These are phyloP conservation scores for Anastatica hierochuntica DNA, from an alignment of 345 rosid species.

Conservation along the genomic window DNA sequence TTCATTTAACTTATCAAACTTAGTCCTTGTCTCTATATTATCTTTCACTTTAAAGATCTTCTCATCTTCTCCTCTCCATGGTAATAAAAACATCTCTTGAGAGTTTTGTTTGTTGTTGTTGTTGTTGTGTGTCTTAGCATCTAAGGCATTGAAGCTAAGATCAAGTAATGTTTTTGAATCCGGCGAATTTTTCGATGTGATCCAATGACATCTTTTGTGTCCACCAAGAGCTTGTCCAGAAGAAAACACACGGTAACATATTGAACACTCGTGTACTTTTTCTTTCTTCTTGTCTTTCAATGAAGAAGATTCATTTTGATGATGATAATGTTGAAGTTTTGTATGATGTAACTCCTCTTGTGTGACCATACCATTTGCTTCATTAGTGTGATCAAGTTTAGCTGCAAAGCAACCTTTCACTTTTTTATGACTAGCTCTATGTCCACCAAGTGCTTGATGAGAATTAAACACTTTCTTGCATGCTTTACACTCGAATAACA, in stretches of 20 bases:
- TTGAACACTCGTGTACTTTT: conserved; percentile 29
- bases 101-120: conserved; percentile 7
- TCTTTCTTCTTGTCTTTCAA: conserved; percentile 1
- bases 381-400: conserved; percentile 30
- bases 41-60: not conserved
- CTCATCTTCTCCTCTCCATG: conserved; percentile 25
- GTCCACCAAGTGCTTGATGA: conserved; percentile 92
- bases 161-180: too few species aligned
- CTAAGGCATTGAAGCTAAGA: conserved; percentile 38
- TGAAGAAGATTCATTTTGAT: not conserved
- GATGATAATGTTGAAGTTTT: conserved; percentile 17
- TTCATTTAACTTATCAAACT: conserved; percentile 43
- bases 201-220: conserved; percentile 52
- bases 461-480: conserved; percentile 88
- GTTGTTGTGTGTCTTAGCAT: conserved; percentile 5
- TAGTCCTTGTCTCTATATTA: conserved; percentile 26
- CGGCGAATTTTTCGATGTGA: conserved; percentile 41
- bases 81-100: conserved; percentile 26
- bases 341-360: conserved; percentile 41
- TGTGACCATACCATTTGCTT: conserved; percentile 30
- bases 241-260: conserved; percentile 35
- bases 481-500: conserved; percentile 76
- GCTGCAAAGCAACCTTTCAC: conserved; percentile 93
- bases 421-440: conserved; percentile 89
- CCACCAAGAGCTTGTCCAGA: conserved; percentile 49